A percentile compares a stretch with the other conserved stretches of the same genome.
Conservation (phyloP, 805 yeast species). For the Lachancea cidri region DNA sequence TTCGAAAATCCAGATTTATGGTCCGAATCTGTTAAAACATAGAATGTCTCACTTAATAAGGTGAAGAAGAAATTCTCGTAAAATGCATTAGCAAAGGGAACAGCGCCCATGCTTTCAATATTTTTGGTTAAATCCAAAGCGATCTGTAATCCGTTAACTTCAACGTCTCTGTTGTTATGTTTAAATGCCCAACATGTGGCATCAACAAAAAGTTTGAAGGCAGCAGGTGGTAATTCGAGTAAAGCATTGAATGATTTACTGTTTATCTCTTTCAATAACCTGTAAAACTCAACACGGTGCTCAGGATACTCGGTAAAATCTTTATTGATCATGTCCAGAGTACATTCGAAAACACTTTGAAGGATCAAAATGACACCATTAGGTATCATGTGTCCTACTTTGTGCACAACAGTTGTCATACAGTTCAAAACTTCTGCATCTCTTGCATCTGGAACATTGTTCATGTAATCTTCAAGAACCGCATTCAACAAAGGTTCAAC, state of each 20-base stretch:
- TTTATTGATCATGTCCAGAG: constrained; percentile 90
- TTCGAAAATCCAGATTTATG: constrained; percentile 93
- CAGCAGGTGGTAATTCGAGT: constrained; percentile 82
- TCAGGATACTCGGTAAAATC: constrained; percentile 97
- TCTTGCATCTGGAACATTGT: constrained; percentile 91
- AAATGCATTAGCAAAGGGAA: constrained; percentile 74
- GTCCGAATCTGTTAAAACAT: constrained; percentile 92
- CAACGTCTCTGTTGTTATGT: constrained; percentile 96
- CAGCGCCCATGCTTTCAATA: constrained; percentile 68
- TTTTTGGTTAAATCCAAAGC: constrained; percentile 80
- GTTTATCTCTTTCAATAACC: constrained; percentile 81
- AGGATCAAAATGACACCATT: constrained; percentile 83
- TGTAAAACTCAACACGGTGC: constrained; percentile 94
- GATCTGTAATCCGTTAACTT: constrained; percentile 80
- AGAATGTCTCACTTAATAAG: constrained; percentile 86
- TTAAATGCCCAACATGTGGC: constrained; percentile 98
- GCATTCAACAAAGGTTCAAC: constrained; percentile 80
- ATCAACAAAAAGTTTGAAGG: constrained; percentile 84
- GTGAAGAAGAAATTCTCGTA: constrained; percentile 85
- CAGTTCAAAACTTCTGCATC: constrained; percentile 97
- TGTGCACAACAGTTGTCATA: constrained; percentile 82
- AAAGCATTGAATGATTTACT: constrained; percentile 80
- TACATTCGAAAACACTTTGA: constrained; percentile 89
- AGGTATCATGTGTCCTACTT: constrained; percentile 83
- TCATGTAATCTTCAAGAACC: constrained; percentile 81